Base-by-base conservation (phyloP, 23 red algal genomes). In the Gracilaria caudata region DNA sequence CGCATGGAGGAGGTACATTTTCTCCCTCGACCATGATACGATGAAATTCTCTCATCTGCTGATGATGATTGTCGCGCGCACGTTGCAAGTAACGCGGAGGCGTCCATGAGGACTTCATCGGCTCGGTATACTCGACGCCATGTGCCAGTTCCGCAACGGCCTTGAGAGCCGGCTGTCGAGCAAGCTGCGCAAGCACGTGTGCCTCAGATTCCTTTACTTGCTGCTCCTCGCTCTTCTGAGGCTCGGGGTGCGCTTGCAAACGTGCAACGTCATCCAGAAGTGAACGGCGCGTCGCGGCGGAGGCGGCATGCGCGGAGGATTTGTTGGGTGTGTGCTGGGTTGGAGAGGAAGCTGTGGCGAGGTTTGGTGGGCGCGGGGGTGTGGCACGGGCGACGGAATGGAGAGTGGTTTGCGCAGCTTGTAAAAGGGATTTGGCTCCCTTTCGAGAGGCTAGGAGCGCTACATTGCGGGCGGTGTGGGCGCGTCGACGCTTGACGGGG, bases 41-140 rank as follows among this genome's bases (percentile, higher is more conserved):
- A 30, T 86, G 81, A 25, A 88, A 66, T n/a, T 92, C 49, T 28
- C 89, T 25, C 34, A 97, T 76, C 23, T 74, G 49, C 13, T 87
- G 12, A 60, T 92, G 90, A 37, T 96, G 81, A 19, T 63, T n/a
- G 3, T 86, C 51, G 0, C 55, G 38, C 11, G 86, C 82, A 14
- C 88, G 58, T 23, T 51, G 88, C 39, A 96, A 47, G 35, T 74
- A 96, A 46, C 44, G 49, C 4, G 94, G 94, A 0, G 94, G 72
- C 2, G 0, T 51, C 94, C 94, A 97, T 5, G 61, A 83, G 4
- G 89, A 59, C 30, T 21, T 51, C 84, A 97, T 97, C 2, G 94
- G 83, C 77, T 97, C 89, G 2, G 88, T 97, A 53, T 97, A 97
- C 32, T 51, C 76, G 26, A 97, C 86, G 35, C 86, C 86, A 30